phyloP scores from a whole-genome alignment of 305 asterid genomes.

The Fraxinus platypoda region DNA sequence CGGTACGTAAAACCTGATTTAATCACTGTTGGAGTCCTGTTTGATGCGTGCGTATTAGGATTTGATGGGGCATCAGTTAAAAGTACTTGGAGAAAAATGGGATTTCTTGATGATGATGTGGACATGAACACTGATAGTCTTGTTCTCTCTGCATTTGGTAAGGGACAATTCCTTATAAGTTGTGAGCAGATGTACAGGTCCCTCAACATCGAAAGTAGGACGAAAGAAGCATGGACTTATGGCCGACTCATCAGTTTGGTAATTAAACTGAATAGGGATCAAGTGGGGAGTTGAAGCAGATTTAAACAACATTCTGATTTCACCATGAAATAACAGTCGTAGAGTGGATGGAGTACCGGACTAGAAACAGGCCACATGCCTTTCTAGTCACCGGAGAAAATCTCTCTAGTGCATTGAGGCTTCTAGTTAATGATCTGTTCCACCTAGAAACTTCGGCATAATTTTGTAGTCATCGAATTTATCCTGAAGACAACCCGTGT shows the following conservation, averaged over 20 bases:
- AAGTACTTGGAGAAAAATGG: slow-evolving; percentile 26
- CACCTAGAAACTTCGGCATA: not conserved
- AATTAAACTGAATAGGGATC: not conserved
- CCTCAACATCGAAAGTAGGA: not conserved
- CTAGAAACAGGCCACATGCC: not conserved
- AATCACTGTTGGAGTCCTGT: slow-evolving; percentile 29
- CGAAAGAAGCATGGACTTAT: slow-evolving; percentile 22
- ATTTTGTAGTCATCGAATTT: not conserved
- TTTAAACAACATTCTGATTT: not conserved
- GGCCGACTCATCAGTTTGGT: slow-evolving; percentile 23
- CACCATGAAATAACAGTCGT: not conserved
- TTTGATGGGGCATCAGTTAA: slow-evolving; percentile 24
- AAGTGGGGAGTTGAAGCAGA: not conserved
- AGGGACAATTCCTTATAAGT: slow-evolving; percentile 27
- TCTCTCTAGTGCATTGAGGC: not conserved
- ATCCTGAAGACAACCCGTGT: not conserved
- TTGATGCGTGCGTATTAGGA: slow-evolving; percentile 29
- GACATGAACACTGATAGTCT: slow-evolving; percentile 31
- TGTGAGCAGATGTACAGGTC: slow-evolving; percentile 25
- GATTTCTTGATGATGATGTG: slow-evolving; percentile 22
- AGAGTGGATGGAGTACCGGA: not conserved
- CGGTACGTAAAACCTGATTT: slow-evolving; percentile 32
- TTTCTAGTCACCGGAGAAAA: not conserved
- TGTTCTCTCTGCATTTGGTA: slow-evolving; percentile 34
- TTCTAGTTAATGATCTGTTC: not conserved